These are phyloP conservation scores for Saccharomyces hybrid DNA, from an alignment of 1,139 yeast genomes.

Conservation along the genomic window DNA sequence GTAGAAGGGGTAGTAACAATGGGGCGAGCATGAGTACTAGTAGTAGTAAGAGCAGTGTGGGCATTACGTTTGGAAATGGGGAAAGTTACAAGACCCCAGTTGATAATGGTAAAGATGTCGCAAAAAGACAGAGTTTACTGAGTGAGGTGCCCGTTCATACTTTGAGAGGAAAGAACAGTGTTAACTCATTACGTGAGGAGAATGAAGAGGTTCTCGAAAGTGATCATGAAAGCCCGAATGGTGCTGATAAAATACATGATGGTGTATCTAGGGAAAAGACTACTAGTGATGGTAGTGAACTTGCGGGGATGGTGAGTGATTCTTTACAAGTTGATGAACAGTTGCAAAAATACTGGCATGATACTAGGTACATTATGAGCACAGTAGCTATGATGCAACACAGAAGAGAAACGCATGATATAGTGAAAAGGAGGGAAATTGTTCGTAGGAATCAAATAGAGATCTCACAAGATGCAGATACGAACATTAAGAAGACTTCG, in stretches of 20 bases:
- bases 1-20: neutral
- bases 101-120: neutral
- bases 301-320: neutral
- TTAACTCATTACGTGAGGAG: conserved; percentile 1
- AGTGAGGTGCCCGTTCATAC: conserved; percentile 10
- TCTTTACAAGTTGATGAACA: conserved; percentile 15
- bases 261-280: neutral
- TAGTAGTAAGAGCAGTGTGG: neutral
- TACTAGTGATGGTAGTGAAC: neutral
- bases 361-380: conserved; percentile 20
- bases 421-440: conserved; percentile 19
- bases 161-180: neutral
- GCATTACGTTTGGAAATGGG: neutral
- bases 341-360: conserved; percentile 23
- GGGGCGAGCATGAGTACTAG: conserved; percentile 1
- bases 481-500: conserved; percentile 14
- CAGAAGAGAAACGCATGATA: conserved; percentile 22
- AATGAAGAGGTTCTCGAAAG: conserved; percentile 1
- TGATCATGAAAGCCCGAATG: neutral
- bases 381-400: conserved; percentile 23
- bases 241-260: neutral
- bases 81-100: conserved; percentile 4
- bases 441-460: conserved; percentile 12
- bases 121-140: conserved; percentile 1
- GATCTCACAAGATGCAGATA: conserved; percentile 14